Evolutionary conservation across 495 filamentous ascomycete genomes (phyloP).

Genomic region (Barbatosphaeria neglecta): DNA sequence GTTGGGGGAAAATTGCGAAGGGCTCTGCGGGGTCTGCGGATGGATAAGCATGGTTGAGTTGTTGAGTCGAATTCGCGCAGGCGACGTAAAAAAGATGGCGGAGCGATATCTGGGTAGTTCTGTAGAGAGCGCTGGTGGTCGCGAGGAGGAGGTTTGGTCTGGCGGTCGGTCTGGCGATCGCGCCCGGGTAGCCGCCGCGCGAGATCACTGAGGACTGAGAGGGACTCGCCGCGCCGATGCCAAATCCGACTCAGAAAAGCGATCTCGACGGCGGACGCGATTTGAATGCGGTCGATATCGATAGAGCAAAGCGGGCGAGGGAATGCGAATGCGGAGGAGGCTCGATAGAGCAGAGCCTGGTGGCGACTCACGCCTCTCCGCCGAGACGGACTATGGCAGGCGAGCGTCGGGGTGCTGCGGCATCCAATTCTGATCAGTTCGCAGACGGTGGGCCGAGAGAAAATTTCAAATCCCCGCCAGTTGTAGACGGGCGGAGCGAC

Average conservation of each 20-base stretch:
- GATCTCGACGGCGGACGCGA: slow-evolving; percentile 5
- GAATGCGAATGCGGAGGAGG: slow-evolving; percentile 14
- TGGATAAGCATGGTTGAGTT: slow-evolving; percentile 43
- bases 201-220: too few relatives aligned
- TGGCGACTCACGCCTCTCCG: slow-evolving; percentile 23
- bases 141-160: slow-evolving; percentile 4
- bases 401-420: not conserved
- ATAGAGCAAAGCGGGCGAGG: slow-evolving; percentile 7
- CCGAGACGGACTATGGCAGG: slow-evolving; percentile 13
- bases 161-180: slow-evolving; percentile 4
- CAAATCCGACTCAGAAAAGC: slow-evolving; percentile 1
- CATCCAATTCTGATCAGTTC: not conserved
- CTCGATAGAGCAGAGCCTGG: slow-evolving; percentile 12
- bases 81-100: too few relatives aligned
- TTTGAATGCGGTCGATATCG: slow-evolving; percentile 17
- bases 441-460: not conserved
- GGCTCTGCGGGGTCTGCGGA: slow-evolving; percentile 49
- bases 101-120: too few relatives aligned
- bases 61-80: too few relatives aligned
- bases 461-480: not conserved
- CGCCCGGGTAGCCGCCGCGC: slow-evolving; percentile 3
- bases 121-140: too few relatives aligned
- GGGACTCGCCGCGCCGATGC: not conserved
- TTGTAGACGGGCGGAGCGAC: not conserved
- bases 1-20: slow-evolving; percentile 39